A percentile compares a stretch with the other conserved stretches of the same genome.
Evolutionary conservation across 441 rosid genomes (phyloP).

Genomic region (Erodium moschatum): DNA sequence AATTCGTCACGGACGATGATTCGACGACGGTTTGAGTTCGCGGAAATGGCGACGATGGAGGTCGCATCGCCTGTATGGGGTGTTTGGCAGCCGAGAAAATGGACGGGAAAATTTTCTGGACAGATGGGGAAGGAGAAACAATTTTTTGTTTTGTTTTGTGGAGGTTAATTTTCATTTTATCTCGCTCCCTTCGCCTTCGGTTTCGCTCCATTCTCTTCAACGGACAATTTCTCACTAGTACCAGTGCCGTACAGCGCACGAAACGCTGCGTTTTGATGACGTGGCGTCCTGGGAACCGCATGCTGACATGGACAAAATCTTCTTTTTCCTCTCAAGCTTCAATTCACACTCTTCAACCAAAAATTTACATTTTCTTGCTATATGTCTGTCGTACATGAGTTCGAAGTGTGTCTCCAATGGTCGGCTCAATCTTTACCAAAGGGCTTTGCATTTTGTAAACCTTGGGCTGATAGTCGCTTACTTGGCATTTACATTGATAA

Average conservation of each 20-base stretch:
- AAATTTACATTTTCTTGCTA: too few relatives aligned
- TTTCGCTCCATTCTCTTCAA: conserved; percentile 23
- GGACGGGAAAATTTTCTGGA: not conserved
- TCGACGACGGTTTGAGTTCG: not conserved
- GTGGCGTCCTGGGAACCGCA: not conserved
- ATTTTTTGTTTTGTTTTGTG: conserved; percentile 2
- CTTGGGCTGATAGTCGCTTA: too few relatives aligned
- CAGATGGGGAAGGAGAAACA: conserved; percentile 15
- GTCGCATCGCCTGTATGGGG: not conserved
- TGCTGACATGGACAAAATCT: too few relatives aligned
- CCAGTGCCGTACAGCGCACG: not conserved
- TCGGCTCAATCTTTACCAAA: too few relatives aligned
- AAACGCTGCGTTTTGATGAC: not conserved
- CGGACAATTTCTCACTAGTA: not conserved
- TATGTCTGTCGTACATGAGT: too few relatives aligned
- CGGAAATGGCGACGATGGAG: not conserved
- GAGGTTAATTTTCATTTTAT: conserved; percentile 16
- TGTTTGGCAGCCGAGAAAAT: not conserved
- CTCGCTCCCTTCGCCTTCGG: conserved; percentile 28
- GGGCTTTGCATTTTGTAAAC: too few relatives aligned
- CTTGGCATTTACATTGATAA: too few relatives aligned
- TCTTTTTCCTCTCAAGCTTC: too few relatives aligned
- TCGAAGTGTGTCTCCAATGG: too few relatives aligned
- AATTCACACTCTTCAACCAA: too few relatives aligned
- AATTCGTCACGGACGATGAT: not conserved